Evolutionary conservation across 2,329 filamentous ascomycete species (phyloP), one percentile per base, ranked within the genome.

Genomic region (Chaetomium globosum): DNA sequence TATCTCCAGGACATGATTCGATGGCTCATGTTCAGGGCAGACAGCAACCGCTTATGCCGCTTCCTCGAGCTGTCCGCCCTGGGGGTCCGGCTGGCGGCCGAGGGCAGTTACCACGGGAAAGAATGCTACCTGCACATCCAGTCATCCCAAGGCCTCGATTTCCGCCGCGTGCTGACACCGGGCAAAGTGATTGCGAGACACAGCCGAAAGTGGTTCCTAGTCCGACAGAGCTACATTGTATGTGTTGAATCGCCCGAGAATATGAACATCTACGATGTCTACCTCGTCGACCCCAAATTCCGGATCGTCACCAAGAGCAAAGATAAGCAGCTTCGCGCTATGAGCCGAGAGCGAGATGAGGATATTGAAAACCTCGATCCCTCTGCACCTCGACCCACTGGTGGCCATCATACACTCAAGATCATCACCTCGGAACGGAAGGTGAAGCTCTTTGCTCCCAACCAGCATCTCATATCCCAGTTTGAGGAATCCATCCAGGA

Each of bases 211-310:
- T 99, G 95, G 95, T 99, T 99, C 75, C 82, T 98, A 23, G 93
- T 99, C n/a, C 85, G 95, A 59, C 93, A 98, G 77, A 98, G 93
- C 79, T 99, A 99, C 74, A 89, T 99, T 66, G 94, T 97, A 53
- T 97, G 94, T 71, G 93, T 98, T n/a, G 94, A 98, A 75, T 97
- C 95, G 0, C 95, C 95, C 0, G 94, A 98, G 76, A 96, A 96
- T 72, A 96, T 98, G 90, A 94, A 97, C 73, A 96, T 98, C 39
- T 97, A 97, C 75, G 96, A 99, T 78, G 95, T 99, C 26, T 98
- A 97, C 76, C 83, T 99, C n/a, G 91, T 98, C 30, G 95, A 99
- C 74, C 85, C 90, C 1, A 89, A 91, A 72, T 99, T 99, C 78
- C 83, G 85, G 60, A 88, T 97, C 58, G 88, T 93, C 68, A 93